phyloP scores from a whole-genome alignment of 2,329 filamentous ascomycete species.

The Chrysoporthe deuterocubensis region DNA sequence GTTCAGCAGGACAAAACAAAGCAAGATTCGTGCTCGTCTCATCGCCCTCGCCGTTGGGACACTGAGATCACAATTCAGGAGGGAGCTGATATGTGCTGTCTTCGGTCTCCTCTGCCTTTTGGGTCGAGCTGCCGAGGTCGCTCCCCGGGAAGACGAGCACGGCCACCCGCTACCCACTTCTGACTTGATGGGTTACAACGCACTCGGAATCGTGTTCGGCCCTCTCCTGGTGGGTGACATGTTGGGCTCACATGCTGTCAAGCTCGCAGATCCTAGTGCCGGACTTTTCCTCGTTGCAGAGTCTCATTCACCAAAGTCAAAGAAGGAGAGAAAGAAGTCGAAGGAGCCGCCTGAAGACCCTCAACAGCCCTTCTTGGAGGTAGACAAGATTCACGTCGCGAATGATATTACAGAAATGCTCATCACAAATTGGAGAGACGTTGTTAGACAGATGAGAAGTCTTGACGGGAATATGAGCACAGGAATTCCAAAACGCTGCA shows the following conservation, averaged over 20 bases:
- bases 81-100: slow-evolving; percentile 68
- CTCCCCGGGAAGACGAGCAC: slow-evolving; percentile 54
- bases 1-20: slow-evolving; percentile 56
- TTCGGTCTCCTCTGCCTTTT: slow-evolving; percentile 68
- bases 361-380: slow-evolving; percentile 35
- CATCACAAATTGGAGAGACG: slow-evolving; percentile 66
- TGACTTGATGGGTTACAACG: slow-evolving; percentile 67
- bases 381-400: slow-evolving; percentile 63
- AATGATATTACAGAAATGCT: slow-evolving; percentile 68
- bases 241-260: slow-evolving; percentile 55
- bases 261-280: slow-evolving; percentile 44
- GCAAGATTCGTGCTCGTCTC: slow-evolving; percentile 63
- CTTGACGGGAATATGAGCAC: slow-evolving; percentile 37
- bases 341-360: slow-evolving; percentile 31
- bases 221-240: slow-evolving; percentile 65
- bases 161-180: slow-evolving; percentile 57
- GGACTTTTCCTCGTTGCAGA: slow-evolving; percentile 49
- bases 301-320: slow-evolving; percentile 46
- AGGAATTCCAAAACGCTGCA: slow-evolving; percentile 35
- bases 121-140: slow-evolving; percentile 59
- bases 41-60: slow-evolving; percentile 67
- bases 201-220: slow-evolving; percentile 67
- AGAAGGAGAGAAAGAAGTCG: slow-evolving; percentile 45
- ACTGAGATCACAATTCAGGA: slow-evolving; percentile 61
- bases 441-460: slow-evolving; percentile 62